Evolutionary conservation across 1,284 basidiomycete genomes (phyloP).

Genomic region (Tylopilus orsonianus): DNA sequence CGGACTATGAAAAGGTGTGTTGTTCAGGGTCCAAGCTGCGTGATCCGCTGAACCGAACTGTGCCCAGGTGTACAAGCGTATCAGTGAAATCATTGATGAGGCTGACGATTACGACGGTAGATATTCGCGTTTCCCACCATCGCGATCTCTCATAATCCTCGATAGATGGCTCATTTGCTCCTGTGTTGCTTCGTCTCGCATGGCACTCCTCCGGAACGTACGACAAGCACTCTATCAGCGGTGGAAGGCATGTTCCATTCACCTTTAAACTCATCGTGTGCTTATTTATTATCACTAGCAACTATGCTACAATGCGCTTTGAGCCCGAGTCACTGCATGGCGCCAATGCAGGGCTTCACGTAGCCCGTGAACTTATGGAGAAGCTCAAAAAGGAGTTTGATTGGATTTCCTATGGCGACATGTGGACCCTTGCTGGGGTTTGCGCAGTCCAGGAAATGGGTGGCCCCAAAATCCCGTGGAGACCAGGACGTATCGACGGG

Average conservation of each 20-base stretch:
- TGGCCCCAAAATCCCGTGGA: constrained; percentile 84
- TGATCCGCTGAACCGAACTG: not conserved
- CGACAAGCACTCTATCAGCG: constrained; percentile 83
- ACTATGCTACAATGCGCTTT: constrained; percentile 96
- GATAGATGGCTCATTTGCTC: constrained; percentile 87
- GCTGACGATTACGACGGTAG: constrained; percentile 80
- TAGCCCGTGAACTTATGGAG: constrained; percentile 86
- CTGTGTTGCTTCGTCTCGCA: constrained; percentile 89
- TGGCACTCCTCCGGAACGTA: constrained; percentile 94
- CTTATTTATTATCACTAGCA: constrained; percentile 45
- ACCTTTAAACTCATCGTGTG: not conserved
- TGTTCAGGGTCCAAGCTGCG: not conserved
- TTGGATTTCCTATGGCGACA: constrained; percentile 93
- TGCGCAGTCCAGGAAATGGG: constrained; percentile 85
- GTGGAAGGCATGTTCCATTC: constrained; percentile 66
- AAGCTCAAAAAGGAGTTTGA: constrained; percentile 82
- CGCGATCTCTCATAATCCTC: constrained; percentile 1
- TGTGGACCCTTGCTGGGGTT: constrained; percentile 92
- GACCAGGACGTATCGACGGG: constrained; percentile 86
- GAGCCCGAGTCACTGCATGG: constrained; percentile 81
- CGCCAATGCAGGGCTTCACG: constrained; percentile 84
- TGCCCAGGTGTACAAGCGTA: constrained; percentile 79
- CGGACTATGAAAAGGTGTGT: constrained; percentile 84
- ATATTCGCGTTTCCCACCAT: constrained; percentile 19
- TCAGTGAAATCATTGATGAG: constrained; percentile 76